A percentile compares a stretch with the other conserved stretches of the same genome.
phyloP scores from a whole-genome alignment of 148 eudicot genomes.

The Fagopyrum esculentum region DNA sequence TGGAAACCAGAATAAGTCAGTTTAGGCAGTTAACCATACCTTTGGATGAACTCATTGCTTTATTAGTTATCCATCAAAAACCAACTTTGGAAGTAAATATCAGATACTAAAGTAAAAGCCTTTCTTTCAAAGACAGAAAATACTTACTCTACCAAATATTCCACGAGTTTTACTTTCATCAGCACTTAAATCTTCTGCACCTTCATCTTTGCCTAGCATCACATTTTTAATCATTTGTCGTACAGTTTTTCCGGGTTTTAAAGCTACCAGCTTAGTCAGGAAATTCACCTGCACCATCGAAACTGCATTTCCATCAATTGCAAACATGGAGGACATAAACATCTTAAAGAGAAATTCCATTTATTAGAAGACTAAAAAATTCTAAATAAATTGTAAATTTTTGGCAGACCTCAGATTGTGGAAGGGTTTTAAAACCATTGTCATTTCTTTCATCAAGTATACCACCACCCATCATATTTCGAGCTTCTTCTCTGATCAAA shows the following conservation, averaged over 20 bases:
- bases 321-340: neutral
- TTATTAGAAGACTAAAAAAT: neutral
- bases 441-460: slow-evolving; percentile 93
- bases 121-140: neutral
- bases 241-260: slow-evolving; percentile 77
- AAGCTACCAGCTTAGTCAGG: slow-evolving; percentile 75
- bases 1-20: slow-evolving; percentile 22
- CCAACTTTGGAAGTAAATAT: neutral
- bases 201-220: slow-evolving; percentile 93
- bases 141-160: slow-evolving; percentile 66
- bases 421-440: slow-evolving; percentile 81
- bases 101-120: neutral
- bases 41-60: slow-evolving; percentile 12
- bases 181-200: slow-evolving; percentile 46
- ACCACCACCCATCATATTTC: slow-evolving; percentile 98
- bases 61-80: neutral
- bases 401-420: slow-evolving; percentile 79
- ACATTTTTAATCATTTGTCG: slow-evolving; percentile 85
- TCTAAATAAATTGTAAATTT: neutral
- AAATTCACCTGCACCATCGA: slow-evolving; percentile 68
- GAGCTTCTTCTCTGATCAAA: slow-evolving; percentile 95
- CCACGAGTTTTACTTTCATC: slow-evolving; percentile 45
- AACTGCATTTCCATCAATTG: neutral
- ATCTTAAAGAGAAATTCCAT: neutral
- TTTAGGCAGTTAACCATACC: neutral